Evolutionary conservation across 2,329 filamentous ascomycete genomes (phyloP).

Genomic region (Penicillium digitatum): DNA sequence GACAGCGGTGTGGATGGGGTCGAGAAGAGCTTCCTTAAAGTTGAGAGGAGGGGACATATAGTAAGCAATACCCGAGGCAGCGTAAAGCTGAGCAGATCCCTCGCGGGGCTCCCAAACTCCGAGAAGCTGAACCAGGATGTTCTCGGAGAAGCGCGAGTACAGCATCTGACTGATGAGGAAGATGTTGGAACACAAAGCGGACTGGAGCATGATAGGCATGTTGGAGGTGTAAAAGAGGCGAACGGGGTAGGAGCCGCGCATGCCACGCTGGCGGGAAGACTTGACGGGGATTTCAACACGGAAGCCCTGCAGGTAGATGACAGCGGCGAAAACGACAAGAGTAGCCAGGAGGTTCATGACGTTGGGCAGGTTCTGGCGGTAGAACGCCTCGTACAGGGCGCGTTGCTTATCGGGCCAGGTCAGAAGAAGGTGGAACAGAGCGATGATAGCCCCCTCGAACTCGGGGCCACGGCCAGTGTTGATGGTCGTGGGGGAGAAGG

Average conservation of each 20-base stretch:
- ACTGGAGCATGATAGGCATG: conserved; percentile 99
- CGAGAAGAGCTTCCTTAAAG: conserved; percentile 93
- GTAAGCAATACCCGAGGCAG: conserved; percentile 90
- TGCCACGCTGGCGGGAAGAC: conserved; percentile 97
- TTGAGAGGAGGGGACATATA: conserved; percentile 99
- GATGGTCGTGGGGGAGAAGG: conserved; percentile 97
- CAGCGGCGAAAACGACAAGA: conserved; percentile 86
- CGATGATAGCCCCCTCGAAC: conserved; percentile 97
- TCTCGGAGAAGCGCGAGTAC: conserved; percentile 98
- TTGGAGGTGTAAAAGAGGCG: conserved; percentile 99
- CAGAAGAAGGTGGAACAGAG: conserved; percentile 93
- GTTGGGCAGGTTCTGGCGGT: conserved; percentile 98
- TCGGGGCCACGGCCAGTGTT: conserved; percentile 99
- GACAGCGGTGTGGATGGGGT: conserved; percentile 92
- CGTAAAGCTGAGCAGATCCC: conserved; percentile 87
- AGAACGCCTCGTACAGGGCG: conserved; percentile 97
- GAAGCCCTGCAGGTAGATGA: conserved; percentile 99
- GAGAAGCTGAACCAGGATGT: conserved; percentile 93
- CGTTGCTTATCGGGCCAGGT: conserved; percentile 99
- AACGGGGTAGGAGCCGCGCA: conserved; percentile 95
- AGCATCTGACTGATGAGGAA: conserved; percentile 99
- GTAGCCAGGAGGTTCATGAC: conserved; percentile 98
- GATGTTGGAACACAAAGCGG: conserved; percentile 95
- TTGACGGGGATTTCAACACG: conserved; percentile 99
- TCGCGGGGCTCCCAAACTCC: conserved; percentile 98